Percentiles rank a stretch among this genome's conserved stretches.
Evolutionary conservation across 169 alveolate species (phyloP).

Genomic region (Plasmodium berghei): DNA sequence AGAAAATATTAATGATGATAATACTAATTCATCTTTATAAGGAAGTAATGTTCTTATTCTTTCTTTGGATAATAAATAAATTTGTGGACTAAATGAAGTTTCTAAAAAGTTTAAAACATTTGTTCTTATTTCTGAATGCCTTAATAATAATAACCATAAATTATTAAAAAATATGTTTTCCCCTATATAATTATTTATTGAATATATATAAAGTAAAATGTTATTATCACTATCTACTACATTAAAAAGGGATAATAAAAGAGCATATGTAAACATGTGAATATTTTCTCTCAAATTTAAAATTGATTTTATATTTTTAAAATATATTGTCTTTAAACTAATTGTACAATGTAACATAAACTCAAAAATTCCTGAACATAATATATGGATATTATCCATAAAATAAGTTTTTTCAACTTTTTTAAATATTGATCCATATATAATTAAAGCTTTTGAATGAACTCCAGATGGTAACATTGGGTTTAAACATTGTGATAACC

Average conservation of each 20-base stretch:
- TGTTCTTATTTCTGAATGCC: conserved; percentile 85
- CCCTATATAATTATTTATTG: conserved; percentile 85
- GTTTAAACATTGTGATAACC: conserved; percentile 94
- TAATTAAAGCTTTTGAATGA: conserved; percentile 93
- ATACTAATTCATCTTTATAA: conserved; percentile 81
- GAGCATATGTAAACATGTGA: conserved; percentile 85
- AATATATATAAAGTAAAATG: conserved; percentile 83
- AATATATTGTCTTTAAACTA: conserved; percentile 90
- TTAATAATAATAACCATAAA: conserved; percentile 85
- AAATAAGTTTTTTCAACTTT: conserved; percentile 88
- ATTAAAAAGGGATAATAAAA: conserved; percentile 88
- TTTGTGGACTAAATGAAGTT: conserved; percentile 84
- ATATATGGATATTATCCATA: conserved; percentile 91
- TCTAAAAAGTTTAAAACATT: conserved; percentile 87
- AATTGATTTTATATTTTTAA: conserved; percentile 87
- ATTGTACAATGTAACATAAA: conserved; percentile 92
- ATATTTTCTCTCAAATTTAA: conserved; percentile 89
- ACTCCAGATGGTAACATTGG: conserved; percentile 94
- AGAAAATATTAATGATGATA: conserved; percentile 86
- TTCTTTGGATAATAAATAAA: conserved; percentile 75
- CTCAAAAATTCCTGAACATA: conserved; percentile 93
- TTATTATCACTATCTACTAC: conserved; percentile 91
- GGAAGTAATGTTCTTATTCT: conserved; percentile 86
- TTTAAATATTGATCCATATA: conserved; percentile 89
- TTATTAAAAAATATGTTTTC: conserved; percentile 88